Base-by-base conservation (phyloP, 164 flowering plant species). In the Sextonia rubra region DNA sequence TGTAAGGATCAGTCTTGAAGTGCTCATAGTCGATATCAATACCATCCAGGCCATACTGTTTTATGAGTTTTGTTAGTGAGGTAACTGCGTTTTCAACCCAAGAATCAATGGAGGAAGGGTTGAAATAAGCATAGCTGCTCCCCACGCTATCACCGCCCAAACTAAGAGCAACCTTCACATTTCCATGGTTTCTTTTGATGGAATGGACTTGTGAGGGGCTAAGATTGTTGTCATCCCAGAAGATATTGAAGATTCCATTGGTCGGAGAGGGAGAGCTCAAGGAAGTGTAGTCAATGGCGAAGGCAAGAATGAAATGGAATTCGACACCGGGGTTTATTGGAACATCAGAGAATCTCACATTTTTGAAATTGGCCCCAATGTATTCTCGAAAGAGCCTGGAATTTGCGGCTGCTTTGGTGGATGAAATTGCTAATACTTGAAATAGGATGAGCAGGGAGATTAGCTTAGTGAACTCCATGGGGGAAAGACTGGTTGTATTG, bases 71-170 rank as follows among this genome's bases (percentile, higher is more conserved):
- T 44, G 89, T 84, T 68, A 87, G 81, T 0, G 93, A 88, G 67
- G 84, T 63, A 29, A 90, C 88, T 2, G 97, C 91, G 72, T 88
- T 91, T 0, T 81, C 66, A 26, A 89, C 88, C 93, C 93, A 89
- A 0, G 91, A 85, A 22, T 74, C 71, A 0, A 78, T 75, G 0
- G 90, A 83, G 6, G 73, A 65, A 22, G 90, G 93, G 4, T 68
- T 55, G 80, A 89, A 86, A 77, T 71, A 83, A 20, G 78, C 89
- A 1, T 37, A 14, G 0, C 67, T 49, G 2, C 32, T 37, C 3
- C 73, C 79, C 1, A 86, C 84, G 5, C 75, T 81, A 30, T 84
- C 88, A 0, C 89, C 91, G 68, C 91, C 93, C 0, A 89, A 47
- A 77, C 91, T 87, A 55, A 89, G 17, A 12, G 84, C 89, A 5